phyloP scores from a whole-genome alignment of 2,329 filamentous ascomycete species.

The Peltaster fructicola region DNA sequence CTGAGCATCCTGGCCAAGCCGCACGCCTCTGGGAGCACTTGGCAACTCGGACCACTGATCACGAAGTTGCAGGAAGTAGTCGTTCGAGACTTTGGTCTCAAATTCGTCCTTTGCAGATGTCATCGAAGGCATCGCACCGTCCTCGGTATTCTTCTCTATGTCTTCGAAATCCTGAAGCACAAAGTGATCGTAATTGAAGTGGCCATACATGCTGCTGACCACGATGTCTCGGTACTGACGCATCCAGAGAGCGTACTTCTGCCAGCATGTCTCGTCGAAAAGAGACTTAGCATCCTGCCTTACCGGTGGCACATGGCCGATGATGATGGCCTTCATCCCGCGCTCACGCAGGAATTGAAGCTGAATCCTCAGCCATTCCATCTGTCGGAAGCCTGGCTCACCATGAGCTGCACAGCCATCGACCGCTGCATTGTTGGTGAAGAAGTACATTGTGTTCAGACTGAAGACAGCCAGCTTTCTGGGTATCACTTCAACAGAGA shows the following conservation, averaged over 20 bases:
- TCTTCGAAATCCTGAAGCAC: conserved; percentile 73
- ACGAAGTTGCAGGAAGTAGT: conserved; percentile 66
- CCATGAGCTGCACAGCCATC: conserved; percentile 66
- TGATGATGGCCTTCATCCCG: conserved; percentile 86
- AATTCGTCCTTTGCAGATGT: conserved; percentile 29
- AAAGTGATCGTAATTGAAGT: conserved; percentile 99
- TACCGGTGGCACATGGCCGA: conserved; percentile 84
- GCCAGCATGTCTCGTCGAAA: conserved; percentile 97
- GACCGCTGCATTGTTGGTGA: conserved; percentile 78
- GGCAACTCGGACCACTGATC: conserved; percentile 63
- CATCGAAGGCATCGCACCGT: conserved; percentile 21
- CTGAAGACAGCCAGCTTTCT: conserved; percentile 75
- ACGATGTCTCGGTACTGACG: conserved; percentile 83
- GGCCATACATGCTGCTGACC: conserved; percentile 62
- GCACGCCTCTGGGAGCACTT: too few relatives aligned
- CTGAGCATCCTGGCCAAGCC: too few relatives aligned
- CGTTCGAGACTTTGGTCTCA: conserved; percentile 46
- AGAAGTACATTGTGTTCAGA: conserved; percentile 82
- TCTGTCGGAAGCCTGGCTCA: conserved; percentile 82
- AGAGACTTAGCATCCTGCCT: conserved; percentile 66
- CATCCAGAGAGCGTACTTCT: conserved; percentile 86
- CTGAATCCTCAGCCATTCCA: conserved; percentile 90
- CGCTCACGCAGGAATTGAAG: conserved; percentile 64
- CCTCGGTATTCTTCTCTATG: conserved; percentile 40
- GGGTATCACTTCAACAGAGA: conserved; percentile 80